phyloP scores from a whole-genome alignment of 1,284 basidiomycete species.

The Grifola frondosa region DNA sequence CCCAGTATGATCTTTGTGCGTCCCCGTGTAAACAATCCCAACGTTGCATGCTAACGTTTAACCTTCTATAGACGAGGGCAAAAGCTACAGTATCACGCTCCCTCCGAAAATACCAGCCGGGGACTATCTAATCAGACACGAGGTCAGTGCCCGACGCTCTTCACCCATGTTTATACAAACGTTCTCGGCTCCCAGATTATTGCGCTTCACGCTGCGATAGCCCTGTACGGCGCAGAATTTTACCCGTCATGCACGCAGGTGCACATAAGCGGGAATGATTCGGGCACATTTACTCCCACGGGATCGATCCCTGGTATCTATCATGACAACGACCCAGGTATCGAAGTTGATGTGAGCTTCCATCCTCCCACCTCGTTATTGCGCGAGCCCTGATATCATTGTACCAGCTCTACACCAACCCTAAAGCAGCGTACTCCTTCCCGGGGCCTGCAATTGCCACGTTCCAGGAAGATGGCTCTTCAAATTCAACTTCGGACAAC shows the following conservation, averaged over 20 bases:
- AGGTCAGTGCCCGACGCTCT: slow-evolving; percentile 31
- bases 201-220: slow-evolving; percentile 58
- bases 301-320: slow-evolving; percentile 68
- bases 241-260: slow-evolving; percentile 72
- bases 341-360: slow-evolving; percentile 32
- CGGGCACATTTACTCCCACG: slow-evolving; percentile 50
- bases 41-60: neutral
- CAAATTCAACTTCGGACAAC: neutral
- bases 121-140: slow-evolving; percentile 69
- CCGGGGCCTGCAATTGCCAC: slow-evolving; percentile 19
- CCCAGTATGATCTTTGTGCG: slow-evolving; percentile 37
- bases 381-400: neutral
- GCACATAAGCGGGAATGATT: slow-evolving; percentile 50
- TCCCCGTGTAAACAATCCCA: slow-evolving; percentile 13
- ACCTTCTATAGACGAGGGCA: slow-evolving; percentile 31
- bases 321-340: slow-evolving; percentile 58
- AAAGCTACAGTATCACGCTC: slow-evolving; percentile 47
- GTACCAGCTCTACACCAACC: slow-evolving; percentile 11
- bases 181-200: slow-evolving; percentile 42
- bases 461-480: slow-evolving; percentile 1
- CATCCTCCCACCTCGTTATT: neutral
- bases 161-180: neutral
- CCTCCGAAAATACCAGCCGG: slow-evolving; percentile 57
- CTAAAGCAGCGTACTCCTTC: slow-evolving; percentile 12
- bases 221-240: slow-evolving; percentile 62